Evolutionary conservation across 2,329 filamentous ascomycete genomes (phyloP), one percentile per base, ranked within the genome.

Genomic region (Phyllosticta ampelicida): DNA sequence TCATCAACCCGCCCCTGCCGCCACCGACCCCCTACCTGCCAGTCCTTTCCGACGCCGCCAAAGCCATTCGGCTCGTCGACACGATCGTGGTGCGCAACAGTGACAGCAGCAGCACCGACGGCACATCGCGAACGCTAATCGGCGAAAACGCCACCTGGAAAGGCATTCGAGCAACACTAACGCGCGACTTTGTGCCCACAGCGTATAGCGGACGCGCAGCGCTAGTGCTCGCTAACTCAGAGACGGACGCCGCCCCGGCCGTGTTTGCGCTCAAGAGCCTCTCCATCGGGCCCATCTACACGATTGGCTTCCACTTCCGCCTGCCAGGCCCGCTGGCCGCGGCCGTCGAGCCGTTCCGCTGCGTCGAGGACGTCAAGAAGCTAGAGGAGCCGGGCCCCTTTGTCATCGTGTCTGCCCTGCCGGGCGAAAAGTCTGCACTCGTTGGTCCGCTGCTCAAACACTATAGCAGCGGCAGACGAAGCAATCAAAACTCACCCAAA

Each of bases 91-190:
- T 87, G 21, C 80, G 79, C 56, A 67, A 70, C 4, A 75, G 77
- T n/a, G n/a, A n/a, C 11, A 76, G 61, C 26, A 66, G 64, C 30
- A 66, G 63, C 55, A 56, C 66, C 51, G 36, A 44, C 36, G n/a
- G 36, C 13, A 16, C 36, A n/a, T 16, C 36, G 13, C 23, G 23
- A 26, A 67, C 65, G 9, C 48, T 56, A 23, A 53, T 54, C 16
- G 86, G 90, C 52, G 89, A 94, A 65, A 95, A 95, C 64, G 86
- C 88, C 10, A 84, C 85, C 13, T 94, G 89, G 88, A 90, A 89
- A 70, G 89, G 89, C 1, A 92, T 95, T 59, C 79, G 90, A 53
- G 86, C 87, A 55, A 90, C 89, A 0, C 76, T 95, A 60, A 94
- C 86, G 3, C 81, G 87, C 20, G 89, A 95, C 65, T 85, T 91